phyloP scores from a whole-genome alignment of 73 alveolate species.

The Tetrahymena thermophila region DNA sequence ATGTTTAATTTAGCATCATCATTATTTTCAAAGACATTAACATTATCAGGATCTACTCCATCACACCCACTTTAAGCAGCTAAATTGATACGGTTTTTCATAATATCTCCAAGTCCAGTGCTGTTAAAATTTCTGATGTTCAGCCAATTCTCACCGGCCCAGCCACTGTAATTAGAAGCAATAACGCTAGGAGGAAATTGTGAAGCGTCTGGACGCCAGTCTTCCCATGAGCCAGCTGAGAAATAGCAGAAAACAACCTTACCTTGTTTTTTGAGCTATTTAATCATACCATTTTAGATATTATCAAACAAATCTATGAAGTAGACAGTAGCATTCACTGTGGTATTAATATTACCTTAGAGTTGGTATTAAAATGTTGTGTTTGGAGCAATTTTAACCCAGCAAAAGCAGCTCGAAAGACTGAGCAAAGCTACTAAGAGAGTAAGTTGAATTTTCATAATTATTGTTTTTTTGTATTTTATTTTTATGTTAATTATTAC shows the following conservation, averaged over 20 bases:
- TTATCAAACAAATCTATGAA: background rate
- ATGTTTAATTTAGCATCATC: background rate
- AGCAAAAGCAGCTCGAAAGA: background rate
- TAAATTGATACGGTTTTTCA: background rate
- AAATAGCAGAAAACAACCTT: background rate
- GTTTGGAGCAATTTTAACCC: background rate
- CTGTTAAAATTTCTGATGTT: background rate
- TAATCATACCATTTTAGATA: background rate
- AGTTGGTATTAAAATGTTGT: slow-evolving; percentile 1
- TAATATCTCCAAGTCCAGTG: background rate
- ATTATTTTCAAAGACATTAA: background rate
- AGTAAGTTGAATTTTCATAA: background rate
- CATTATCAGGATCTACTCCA: slow-evolving; percentile 12
- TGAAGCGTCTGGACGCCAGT: slow-evolving; percentile 6
- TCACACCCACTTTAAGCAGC: background rate
- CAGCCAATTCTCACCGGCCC: slow-evolving; percentile 11
- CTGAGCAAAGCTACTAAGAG: background rate
- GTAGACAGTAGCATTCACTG: background rate
- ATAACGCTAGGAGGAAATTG: background rate
- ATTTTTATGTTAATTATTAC: background rate
- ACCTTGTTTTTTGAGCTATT: background rate
- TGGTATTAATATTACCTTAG: background rate
- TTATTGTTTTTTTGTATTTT: background rate
- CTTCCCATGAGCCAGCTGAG: slow-evolving; percentile 11
- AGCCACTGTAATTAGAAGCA: background rate